These are phyloP conservation scores for Jackrogersella multiformis DNA, from an alignment of 495 filamentous ascomycete species.

Conservation along the genomic window DNA sequence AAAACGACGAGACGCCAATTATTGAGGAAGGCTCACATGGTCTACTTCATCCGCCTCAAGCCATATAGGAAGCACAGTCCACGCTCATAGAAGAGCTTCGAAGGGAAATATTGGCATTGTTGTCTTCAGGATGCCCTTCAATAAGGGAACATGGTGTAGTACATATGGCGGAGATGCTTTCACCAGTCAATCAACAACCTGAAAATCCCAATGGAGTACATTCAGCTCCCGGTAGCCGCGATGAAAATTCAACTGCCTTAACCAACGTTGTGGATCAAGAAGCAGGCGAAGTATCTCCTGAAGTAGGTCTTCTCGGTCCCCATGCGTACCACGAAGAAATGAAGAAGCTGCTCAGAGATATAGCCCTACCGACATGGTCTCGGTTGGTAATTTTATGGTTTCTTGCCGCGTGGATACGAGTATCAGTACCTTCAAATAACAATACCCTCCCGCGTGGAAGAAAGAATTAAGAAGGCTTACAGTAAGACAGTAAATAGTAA, in stretches of 20 bases:
- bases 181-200: background rate
- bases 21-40: background rate
- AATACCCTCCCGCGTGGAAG: background rate
- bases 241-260: background rate
- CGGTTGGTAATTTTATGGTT: constrained; percentile 16
- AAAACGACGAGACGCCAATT: background rate
- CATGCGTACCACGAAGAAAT: constrained; percentile 1
- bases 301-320: background rate
- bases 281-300: background rate
- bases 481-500: background rate
- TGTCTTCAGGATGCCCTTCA: background rate
- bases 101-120: background rate
- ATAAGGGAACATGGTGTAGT: background rate
- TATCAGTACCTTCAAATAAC: background rate
- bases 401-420: background rate
- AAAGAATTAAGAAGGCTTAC: background rate
- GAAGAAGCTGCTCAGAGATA: background rate
- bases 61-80: background rate
- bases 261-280: background rate
- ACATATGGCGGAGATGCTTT: background rate
- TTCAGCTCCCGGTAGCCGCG: background rate
- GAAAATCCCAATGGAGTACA: background rate
- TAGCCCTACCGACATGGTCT: background rate
- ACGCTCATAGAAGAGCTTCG: background rate
- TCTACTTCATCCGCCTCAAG: background rate